A percentile compares a stretch with the other conserved stretches of the same genome.
Conservation (phyloP, 2,329 filamentous ascomycete species). For the Colletotrichum tropicale region DNA sequence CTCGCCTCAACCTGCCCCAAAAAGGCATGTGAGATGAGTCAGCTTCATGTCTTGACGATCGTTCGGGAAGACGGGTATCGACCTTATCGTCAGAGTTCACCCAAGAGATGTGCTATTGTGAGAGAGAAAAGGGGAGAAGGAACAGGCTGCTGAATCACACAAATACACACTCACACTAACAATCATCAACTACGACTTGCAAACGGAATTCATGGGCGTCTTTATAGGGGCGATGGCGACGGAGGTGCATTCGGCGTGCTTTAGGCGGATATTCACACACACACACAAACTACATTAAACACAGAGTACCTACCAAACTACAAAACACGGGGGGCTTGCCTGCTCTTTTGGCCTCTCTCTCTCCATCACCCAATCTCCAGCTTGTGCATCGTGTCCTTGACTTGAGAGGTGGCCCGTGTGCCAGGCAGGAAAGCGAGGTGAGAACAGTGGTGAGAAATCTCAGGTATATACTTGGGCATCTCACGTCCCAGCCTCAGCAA, state of each 20-base stretch:
- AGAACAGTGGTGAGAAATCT: background rate
- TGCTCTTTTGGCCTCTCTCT: background rate
- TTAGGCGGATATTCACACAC: background rate
- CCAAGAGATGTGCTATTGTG: background rate
- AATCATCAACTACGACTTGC: background rate
- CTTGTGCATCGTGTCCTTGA: background rate
- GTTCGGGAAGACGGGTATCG: background rate
- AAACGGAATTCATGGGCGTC: conserved; percentile 3
- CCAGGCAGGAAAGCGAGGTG: background rate
- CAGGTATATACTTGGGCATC: background rate
- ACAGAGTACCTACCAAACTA: background rate
- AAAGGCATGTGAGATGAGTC: background rate
- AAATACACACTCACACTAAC: background rate
- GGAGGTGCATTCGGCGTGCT: background rate
- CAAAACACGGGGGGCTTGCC: background rate
- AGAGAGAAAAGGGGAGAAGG: background rate
- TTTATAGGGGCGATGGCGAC: background rate
- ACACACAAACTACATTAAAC: background rate
- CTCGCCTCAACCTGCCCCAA: background rate
- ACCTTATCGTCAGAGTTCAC: background rate
- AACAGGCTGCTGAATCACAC: background rate
- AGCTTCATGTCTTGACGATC: background rate
- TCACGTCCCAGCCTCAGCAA: background rate
- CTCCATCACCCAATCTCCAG: background rate
- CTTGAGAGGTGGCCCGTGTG: background rate